Conservation (phyloP, 352 stramenopile species). For the Phytophthora fragariae region DNA sequence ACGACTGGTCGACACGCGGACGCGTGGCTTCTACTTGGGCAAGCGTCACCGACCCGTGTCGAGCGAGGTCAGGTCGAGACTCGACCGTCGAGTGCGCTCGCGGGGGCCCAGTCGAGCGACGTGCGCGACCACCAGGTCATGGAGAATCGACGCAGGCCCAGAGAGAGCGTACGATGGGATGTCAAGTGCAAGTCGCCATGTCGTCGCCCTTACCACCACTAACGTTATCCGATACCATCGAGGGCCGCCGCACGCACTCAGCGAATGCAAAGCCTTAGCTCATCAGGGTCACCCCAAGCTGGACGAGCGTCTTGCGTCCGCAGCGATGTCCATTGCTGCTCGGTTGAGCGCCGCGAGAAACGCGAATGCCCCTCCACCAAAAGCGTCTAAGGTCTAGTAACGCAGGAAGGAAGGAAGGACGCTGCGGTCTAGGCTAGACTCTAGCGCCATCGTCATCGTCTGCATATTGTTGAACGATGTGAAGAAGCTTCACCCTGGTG, state of each 20-base stretch:
- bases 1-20: no score
- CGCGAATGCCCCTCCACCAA: no score
- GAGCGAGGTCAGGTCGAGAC: neutral
- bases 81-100: neutral
- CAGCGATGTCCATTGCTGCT: neutral
- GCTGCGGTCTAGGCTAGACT: neutral
- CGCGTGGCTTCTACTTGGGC: neutral
- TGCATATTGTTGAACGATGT: neutral
- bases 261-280: neutral
- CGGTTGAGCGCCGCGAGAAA: neutral
- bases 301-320: neutral
- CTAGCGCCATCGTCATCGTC: no score
- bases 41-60: neutral
- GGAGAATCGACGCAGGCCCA: no score
- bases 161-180: no score
- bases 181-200: no score
- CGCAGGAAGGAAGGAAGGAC: neutral
- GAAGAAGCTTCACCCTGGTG: constrained; percentile 12
- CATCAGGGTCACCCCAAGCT: neutral
- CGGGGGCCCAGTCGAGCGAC: no score
- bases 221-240: no score
- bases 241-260: neutral
- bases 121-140: no score
- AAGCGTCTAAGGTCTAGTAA: no score
- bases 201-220: no score